Evolutionary conservation across 108 stramenopile genomes (phyloP).

Genomic region (Fragilaria crotonensis): DNA sequence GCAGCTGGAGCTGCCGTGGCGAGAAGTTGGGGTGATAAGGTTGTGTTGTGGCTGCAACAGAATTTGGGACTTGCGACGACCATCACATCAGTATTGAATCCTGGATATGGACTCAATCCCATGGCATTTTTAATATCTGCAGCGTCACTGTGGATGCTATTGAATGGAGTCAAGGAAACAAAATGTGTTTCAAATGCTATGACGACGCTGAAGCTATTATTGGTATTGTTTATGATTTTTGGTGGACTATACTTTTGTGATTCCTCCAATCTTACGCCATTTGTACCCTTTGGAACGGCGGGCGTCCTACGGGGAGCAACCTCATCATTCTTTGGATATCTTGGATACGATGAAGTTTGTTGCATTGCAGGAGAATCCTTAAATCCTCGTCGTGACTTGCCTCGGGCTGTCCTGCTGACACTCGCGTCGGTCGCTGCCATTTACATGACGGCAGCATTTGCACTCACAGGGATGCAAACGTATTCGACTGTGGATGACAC

Average conservation of each 20-base stretch:
- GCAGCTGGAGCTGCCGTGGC: slow-evolving; percentile 83
- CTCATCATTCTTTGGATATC: slow-evolving; percentile 83
- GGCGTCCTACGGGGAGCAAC: slow-evolving; percentile 71
- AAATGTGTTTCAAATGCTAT: slow-evolving; percentile 79
- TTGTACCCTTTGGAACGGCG: slow-evolving; percentile 43
- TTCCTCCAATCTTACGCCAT: slow-evolving; percentile 46
- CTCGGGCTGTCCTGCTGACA: slow-evolving; percentile 68
- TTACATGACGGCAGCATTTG: slow-evolving; percentile 65
- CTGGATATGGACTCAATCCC: slow-evolving; percentile 46
- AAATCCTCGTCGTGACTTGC: slow-evolving; percentile 71
- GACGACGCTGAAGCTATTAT: slow-evolving; percentile 63
- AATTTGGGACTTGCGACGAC: slow-evolving; percentile 9
- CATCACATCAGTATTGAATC: slow-evolving; percentile 12
- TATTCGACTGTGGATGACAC: slow-evolving; percentile 51
- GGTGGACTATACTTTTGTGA: slow-evolving; percentile 68
- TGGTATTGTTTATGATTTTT: slow-evolving; percentile 78
- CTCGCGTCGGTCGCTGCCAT: slow-evolving; percentile 59
- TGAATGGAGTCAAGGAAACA: slow-evolving; percentile 70
- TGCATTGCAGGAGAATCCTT: slow-evolving; percentile 81
- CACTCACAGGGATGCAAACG: slow-evolving; percentile 81
- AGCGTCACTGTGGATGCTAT: slow-evolving; percentile 35
- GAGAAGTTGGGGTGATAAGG: slow-evolving; percentile 88
- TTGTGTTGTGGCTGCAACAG: slow-evolving; percentile 54
- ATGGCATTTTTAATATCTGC: slow-evolving; percentile 54
- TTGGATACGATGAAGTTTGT: slow-evolving; percentile 90